Percentiles rank a stretch among this genome's conserved stretches.
These are phyloP conservation scores for Quercus glauca DNA, from an alignment of 306 rosid genomes.

Conservation along the genomic window DNA sequence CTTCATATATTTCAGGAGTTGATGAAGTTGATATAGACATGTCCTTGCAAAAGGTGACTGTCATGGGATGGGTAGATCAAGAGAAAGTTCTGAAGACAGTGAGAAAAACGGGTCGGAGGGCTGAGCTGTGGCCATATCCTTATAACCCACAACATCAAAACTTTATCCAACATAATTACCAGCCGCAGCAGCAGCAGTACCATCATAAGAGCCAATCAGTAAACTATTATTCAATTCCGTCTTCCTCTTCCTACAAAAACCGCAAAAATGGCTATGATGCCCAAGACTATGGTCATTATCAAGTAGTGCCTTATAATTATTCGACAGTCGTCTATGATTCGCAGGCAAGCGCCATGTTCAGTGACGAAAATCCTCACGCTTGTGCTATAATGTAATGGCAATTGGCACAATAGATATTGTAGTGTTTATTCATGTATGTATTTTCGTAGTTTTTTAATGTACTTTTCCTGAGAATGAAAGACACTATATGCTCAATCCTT, in stretches of 20 bases:
- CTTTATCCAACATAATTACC: conserved; percentile 22
- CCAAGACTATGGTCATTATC: conserved; percentile 38
- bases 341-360: conserved; percentile 43
- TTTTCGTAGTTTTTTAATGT: too few species aligned
- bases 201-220: background rate
- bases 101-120: conserved; percentile 57
- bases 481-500: too few species aligned
- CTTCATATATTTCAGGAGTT: conserved; percentile 40
- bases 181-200: background rate
- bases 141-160: conserved; percentile 47
- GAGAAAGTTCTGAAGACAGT: conserved; percentile 54
- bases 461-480: too few species aligned
- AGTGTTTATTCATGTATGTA: too few species aligned
- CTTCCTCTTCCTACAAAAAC: conserved; percentile 42
- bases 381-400: conserved; percentile 58
- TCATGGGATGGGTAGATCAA: conserved; percentile 71
- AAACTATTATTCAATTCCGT: conserved; percentile 8
- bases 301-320: conserved; percentile 29
- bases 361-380: conserved; percentile 73
- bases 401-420: background rate
- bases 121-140: conserved; percentile 78
- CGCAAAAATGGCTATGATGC: conserved; percentile 33
- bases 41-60: conserved; percentile 67
- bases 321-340: conserved; percentile 34
- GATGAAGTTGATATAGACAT: conserved; percentile 56